phyloP scores from a whole-genome alignment of 2,329 filamentous ascomycete species.

The Paecilomyces variotii region DNA sequence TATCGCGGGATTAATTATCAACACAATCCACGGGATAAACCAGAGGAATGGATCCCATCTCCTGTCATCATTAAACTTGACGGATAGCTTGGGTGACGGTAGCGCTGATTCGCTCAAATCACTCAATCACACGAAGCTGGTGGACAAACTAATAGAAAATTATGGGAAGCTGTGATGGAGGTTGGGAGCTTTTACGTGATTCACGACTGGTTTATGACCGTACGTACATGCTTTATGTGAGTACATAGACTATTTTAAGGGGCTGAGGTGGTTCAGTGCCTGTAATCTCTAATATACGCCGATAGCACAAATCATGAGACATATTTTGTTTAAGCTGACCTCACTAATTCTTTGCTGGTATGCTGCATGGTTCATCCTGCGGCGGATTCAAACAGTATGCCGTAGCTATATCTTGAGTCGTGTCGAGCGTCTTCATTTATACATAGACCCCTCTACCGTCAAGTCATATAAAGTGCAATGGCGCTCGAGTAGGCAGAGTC shows the following conservation, averaged over 20 bases:
- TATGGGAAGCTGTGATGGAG: background rate
- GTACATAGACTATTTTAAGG: background rate
- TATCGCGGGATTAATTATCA: conserved; percentile 18
- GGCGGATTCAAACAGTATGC: background rate
- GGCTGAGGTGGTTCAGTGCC: too few species aligned
- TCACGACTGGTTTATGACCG: background rate
- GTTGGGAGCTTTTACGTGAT: background rate
- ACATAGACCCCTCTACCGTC: background rate
- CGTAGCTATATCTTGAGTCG: too few species aligned
- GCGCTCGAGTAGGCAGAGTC: conserved; percentile 6
- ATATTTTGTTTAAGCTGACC: background rate
- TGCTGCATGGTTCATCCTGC: background rate
- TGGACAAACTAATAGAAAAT: background rate
- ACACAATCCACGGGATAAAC: conserved; percentile 17
- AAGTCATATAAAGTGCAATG: conserved; percentile 2
- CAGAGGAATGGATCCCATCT: background rate
- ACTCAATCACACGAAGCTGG: background rate
- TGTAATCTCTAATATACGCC: background rate
- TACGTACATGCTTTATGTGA: background rate
- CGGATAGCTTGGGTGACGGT: background rate
- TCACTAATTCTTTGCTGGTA: background rate
- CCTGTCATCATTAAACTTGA: background rate
- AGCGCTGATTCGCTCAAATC: background rate
- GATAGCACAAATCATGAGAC: background rate
- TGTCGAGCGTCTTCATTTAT: too few species aligned